phyloP scores from a whole-genome alignment of 2,329 filamentous ascomycete species.

The Ophiostoma sp. region DNA sequence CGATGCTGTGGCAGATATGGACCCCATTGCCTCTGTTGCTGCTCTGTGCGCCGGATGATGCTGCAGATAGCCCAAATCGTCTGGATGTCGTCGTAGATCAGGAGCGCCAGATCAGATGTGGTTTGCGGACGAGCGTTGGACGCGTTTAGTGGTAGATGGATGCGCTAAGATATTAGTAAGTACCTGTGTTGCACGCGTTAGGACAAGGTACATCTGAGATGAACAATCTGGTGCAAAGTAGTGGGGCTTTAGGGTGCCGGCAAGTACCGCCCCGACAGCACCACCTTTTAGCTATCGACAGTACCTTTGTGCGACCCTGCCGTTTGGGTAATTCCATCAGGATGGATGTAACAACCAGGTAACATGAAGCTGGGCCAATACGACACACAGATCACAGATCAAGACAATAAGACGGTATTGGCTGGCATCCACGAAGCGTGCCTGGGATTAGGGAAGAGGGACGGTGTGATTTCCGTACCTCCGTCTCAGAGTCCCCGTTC shows the following conservation, averaged over 20 bases:
- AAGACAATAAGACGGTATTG: too few relatives aligned
- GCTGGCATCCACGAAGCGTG: too few relatives aligned
- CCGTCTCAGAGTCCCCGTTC: too few relatives aligned
- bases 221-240: not conserved
- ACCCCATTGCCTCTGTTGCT: not conserved
- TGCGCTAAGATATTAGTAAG: conserved; percentile 9
- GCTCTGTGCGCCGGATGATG: not conserved
- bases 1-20: not conserved
- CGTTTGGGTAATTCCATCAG: too few relatives aligned
- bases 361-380: too few relatives aligned
- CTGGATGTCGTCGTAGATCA: not conserved
- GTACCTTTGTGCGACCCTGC: too few relatives aligned
- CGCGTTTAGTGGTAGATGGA: conserved; percentile 7
- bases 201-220: not conserved
- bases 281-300: not conserved
- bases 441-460: too few relatives aligned
- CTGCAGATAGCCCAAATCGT: not conserved
- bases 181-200: conserved; percentile 2
- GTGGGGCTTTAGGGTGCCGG: not conserved
- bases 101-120: not conserved
- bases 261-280: not conserved
- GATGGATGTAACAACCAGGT: too few relatives aligned
- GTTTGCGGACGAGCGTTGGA: not conserved
- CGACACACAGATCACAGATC: too few relatives aligned
- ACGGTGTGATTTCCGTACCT: too few relatives aligned